Conservation (phyloP, 73 alveolate genomes). For the Effrenium voratum region DNA sequence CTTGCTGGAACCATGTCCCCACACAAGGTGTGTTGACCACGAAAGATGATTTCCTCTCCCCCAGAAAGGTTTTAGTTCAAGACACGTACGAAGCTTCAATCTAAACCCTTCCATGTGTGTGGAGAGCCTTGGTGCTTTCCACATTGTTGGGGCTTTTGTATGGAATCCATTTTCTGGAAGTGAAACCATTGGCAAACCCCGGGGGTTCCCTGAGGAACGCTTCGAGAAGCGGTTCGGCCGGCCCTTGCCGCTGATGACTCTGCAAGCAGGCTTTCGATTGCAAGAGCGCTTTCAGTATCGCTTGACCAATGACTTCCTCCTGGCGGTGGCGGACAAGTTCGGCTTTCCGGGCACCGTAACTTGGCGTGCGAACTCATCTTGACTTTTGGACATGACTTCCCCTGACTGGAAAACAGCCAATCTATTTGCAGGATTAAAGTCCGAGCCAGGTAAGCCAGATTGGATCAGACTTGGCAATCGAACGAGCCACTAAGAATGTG, state of each 20-base stretch:
- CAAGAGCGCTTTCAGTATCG: constrained; percentile 53
- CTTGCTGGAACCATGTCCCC: too few relatives aligned
- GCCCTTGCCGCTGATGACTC: constrained; percentile 30
- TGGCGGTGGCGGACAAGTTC: constrained; percentile 10
- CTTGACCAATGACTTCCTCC: constrained; percentile 20
- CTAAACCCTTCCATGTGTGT: too few relatives aligned
- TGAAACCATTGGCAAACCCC: neutral
- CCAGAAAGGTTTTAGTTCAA: too few relatives aligned
- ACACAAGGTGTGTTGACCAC: too few relatives aligned
- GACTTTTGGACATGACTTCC: too few relatives aligned
- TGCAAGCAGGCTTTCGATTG: constrained; percentile 10
- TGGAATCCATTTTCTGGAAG: neutral
- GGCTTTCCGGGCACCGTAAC: neutral
- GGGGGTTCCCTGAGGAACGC: neutral
- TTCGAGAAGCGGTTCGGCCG: neutral
- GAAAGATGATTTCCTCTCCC: too few relatives aligned
- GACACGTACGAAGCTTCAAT: too few relatives aligned
- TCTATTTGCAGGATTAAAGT: too few relatives aligned
- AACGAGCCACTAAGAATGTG: constrained; percentile 27
- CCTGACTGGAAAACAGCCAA: too few relatives aligned
- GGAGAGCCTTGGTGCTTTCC: too few relatives aligned
- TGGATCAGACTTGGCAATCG: constrained; percentile 13
- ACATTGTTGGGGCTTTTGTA: neutral
- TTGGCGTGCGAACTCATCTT: too few relatives aligned
- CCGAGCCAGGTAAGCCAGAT: too few relatives aligned